Evolutionary conservation across 2,329 filamentous ascomycete genomes (phyloP).

Genomic region (Bretziella fagacearum): DNA sequence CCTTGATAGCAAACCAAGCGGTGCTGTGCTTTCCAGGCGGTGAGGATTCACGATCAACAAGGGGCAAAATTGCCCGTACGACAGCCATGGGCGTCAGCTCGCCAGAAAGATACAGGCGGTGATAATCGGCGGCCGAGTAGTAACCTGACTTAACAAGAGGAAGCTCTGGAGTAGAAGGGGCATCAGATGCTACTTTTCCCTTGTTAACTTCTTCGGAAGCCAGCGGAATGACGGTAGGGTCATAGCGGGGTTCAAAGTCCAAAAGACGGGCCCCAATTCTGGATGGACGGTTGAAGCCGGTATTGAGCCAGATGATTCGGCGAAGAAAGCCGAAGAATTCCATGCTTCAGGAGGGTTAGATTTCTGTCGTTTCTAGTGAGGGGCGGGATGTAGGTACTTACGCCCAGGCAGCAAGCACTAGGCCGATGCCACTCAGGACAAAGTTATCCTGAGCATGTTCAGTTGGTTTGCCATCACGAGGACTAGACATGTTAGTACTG

Average conservation of each 20-base stretch:
- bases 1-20: slow-evolving; percentile 29
- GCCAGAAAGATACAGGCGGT: slow-evolving; percentile 28
- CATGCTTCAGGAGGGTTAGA: too few relatives aligned
- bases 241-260: slow-evolving; percentile 31
- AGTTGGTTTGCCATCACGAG: background rate
- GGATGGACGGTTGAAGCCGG: slow-evolving; percentile 43
- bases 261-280: slow-evolving; percentile 34
- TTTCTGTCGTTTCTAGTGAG: background rate
- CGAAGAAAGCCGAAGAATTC: slow-evolving; percentile 38
- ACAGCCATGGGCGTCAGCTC: slow-evolving; percentile 31
- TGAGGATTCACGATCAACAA: slow-evolving; percentile 26
- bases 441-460: slow-evolving; percentile 27
- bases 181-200: background rate
- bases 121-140: slow-evolving; percentile 29
- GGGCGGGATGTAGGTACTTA: slow-evolving; percentile 24
- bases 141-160: slow-evolving; percentile 14
- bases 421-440: slow-evolving; percentile 35
- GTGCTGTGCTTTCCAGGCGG: slow-evolving; percentile 25
- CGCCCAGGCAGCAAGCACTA: slow-evolving; percentile 38
- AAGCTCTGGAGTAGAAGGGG: background rate
- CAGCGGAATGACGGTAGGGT: slow-evolving; percentile 30
- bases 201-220: slow-evolving; percentile 19
- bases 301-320: slow-evolving; percentile 42
- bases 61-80: slow-evolving; percentile 27
- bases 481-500: background rate